Percentiles rank a stretch among this genome's conserved stretches.
phyloP scores from a whole-genome alignment of 805 yeast species.

The Metschnikowia colocasiae region DNA sequence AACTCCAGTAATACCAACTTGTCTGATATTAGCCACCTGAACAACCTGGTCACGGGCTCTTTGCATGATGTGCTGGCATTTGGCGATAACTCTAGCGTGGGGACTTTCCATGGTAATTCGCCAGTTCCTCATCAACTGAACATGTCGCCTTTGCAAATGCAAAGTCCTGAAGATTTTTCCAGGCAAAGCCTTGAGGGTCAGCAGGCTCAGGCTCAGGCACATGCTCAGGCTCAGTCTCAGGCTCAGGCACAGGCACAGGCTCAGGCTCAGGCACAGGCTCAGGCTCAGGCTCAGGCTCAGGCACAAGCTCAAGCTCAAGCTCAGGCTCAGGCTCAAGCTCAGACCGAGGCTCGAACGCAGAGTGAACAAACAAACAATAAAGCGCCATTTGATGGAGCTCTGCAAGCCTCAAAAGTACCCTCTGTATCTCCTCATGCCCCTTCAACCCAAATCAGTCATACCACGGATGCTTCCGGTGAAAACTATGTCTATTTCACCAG shows the following conservation, averaged over 20 bases:
- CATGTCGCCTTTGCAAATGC: neutral
- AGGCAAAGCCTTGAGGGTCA: neutral
- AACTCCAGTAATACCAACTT: conserved; percentile 39
- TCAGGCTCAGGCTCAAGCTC: neutral
- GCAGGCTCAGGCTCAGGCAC: conserved; percentile 5
- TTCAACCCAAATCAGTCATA: conserved; percentile 7
- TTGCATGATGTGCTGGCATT: conserved; percentile 9
- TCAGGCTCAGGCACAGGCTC: neutral
- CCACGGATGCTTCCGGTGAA: conserved; percentile 1
- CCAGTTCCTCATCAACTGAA: neutral
- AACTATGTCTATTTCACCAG: conserved; percentile 64
- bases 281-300: neutral
- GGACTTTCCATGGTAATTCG: conserved; percentile 6
- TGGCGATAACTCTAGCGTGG: conserved; percentile 9
- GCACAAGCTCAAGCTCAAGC: neutral
- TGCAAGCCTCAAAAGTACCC: neutral
- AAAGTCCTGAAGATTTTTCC: neutral
- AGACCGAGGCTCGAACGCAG: neutral
- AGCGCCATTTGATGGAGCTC: neutral
- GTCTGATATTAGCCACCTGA: conserved; percentile 31
- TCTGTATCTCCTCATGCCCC: conserved; percentile 13
- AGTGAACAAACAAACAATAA: neutral
- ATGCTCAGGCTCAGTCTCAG: conserved; percentile 2
- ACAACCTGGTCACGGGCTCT: conserved; percentile 14
- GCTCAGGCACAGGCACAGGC: neutral